These are phyloP conservation scores for Fusarium hainanense DNA, from an alignment of 2,329 filamentous ascomycete species.

Conservation along the genomic window DNA sequence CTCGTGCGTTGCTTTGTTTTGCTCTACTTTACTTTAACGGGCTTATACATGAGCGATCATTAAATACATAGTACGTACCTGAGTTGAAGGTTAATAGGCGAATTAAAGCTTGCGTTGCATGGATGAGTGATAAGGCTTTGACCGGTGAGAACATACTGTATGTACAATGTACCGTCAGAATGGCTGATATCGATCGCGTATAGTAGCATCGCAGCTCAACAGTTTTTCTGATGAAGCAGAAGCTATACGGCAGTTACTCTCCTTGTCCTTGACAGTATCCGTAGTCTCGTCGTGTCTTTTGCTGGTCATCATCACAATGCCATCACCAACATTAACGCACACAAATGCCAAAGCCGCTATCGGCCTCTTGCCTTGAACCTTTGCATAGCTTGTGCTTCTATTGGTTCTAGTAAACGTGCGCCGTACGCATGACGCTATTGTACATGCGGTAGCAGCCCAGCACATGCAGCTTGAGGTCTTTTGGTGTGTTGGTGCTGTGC, in stretches of 20 bases:
- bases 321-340: constrained; percentile 24
- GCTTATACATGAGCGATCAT: background rate
- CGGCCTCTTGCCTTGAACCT: constrained; percentile 34
- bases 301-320: constrained; percentile 30
- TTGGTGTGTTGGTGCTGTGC: background rate
- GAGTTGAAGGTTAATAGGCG: background rate
- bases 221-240: background rate
- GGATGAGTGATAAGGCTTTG: constrained; percentile 31
- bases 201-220: constrained; percentile 28
- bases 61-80: background rate
- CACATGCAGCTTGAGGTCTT: constrained; percentile 5
- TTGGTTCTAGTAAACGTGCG: constrained; percentile 33
- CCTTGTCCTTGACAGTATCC: background rate
- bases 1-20: background rate
- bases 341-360: constrained; percentile 33
- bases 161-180: background rate
- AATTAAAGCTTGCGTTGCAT: constrained; percentile 13
- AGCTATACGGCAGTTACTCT: background rate
- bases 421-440: constrained; percentile 44
- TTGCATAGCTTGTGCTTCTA: constrained; percentile 24
- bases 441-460: constrained; percentile 33
- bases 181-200: constrained; percentile 5
- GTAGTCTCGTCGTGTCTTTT: constrained; percentile 4
- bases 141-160: constrained; percentile 13
- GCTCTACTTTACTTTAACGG: background rate